Evolutionary conservation across 306 rosid species (phyloP).

Genomic region (Castanea crenata): DNA sequence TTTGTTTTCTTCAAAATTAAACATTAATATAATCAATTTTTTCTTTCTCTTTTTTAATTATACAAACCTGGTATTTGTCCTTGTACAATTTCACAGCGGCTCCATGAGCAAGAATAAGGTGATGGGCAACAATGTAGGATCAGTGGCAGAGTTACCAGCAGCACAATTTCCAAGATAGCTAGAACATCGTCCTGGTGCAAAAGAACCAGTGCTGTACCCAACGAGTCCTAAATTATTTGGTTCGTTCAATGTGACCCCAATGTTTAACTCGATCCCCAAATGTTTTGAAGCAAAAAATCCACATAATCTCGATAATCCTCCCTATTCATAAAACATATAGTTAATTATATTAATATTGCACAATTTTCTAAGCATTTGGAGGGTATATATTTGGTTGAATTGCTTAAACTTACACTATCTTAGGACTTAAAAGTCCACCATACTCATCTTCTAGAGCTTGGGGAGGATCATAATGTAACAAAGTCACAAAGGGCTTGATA

Average conservation of each 20-base stretch:
- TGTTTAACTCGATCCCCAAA: constrained; percentile 73
- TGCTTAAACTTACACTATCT: constrained; percentile 38
- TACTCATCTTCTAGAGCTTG: constrained; percentile 59
- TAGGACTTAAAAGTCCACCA: constrained; percentile 53
- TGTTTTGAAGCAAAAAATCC: constrained; percentile 55
- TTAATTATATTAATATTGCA: too few relatives aligned
- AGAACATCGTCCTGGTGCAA: constrained; percentile 58
- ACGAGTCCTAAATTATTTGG: constrained; percentile 29
- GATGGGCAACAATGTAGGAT: constrained; percentile 44
- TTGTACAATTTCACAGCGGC: constrained; percentile 34
- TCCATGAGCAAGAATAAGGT: constrained; percentile 48
- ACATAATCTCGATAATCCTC: constrained; percentile 50
- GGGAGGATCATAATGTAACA: constrained; percentile 60
- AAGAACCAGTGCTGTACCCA: constrained; percentile 44
- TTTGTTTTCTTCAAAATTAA: too few relatives aligned
- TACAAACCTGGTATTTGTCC: constrained; percentile 38
- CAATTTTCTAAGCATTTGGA: too few relatives aligned
- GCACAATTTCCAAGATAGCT: constrained; percentile 38
- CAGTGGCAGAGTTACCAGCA: constrained; percentile 44
- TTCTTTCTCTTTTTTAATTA: too few relatives aligned
- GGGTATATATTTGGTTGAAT: background rate
- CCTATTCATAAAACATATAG: constrained; percentile 22
- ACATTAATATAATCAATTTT: too few relatives aligned
- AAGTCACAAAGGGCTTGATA: constrained; percentile 52
- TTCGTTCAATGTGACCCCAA: constrained; percentile 68